These are phyloP conservation scores for Adansonia digitata DNA, from an alignment of 345 rosid genomes.

Conservation along the genomic window DNA sequence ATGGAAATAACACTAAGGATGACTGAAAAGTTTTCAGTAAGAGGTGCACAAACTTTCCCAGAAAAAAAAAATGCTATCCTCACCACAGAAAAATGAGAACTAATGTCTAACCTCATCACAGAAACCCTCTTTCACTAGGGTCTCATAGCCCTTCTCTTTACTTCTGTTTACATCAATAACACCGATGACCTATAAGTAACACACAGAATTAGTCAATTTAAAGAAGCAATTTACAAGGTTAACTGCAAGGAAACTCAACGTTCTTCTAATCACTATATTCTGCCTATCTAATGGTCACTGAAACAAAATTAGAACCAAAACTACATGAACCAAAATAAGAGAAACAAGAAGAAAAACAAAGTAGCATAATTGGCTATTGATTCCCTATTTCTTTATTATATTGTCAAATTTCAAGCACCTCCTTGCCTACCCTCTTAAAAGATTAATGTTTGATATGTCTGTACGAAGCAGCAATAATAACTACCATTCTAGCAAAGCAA, in stretches of 20 bases:
- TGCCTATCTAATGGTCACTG: neutral
- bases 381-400: neutral
- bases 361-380: neutral
- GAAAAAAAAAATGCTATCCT: neutral
- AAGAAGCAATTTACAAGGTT: neutral
- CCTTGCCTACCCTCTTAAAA: neutral
- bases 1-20: slow-evolving; percentile 8
- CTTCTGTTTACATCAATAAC: slow-evolving; percentile 78
- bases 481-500: neutral
- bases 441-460: neutral
- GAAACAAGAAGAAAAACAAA: neutral
- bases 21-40: neutral
- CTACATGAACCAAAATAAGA: neutral
- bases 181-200: slow-evolving; percentile 73
- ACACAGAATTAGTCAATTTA: slow-evolving; percentile 1
- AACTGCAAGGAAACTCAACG: neutral
- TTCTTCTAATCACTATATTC: neutral
- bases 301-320: neutral
- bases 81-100: neutral
- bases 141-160: slow-evolving; percentile 79
- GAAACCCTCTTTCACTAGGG: slow-evolving; percentile 84
- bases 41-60: neutral
- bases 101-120: slow-evolving; percentile 72
- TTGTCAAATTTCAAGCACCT: neutral
- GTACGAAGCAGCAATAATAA: neutral